Base-by-base conservation (phyloP, 441 rosid genomes). In the Kokia cookei region DNA sequence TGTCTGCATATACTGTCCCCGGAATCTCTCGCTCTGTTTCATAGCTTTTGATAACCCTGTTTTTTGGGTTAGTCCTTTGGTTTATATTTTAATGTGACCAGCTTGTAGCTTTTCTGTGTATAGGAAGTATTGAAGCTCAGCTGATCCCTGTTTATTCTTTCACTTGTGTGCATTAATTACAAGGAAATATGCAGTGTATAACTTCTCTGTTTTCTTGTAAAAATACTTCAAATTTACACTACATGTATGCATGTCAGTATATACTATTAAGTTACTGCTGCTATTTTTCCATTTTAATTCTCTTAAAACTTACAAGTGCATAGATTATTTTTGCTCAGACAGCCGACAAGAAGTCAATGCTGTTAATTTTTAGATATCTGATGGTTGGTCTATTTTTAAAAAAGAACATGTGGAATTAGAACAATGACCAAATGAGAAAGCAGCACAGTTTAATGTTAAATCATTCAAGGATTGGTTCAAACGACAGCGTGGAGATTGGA, bases 111-210 rank as follows among this genome's bases (percentile, higher is more conserved):
- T 90, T 81, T 37, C 42, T 79, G 84, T 84, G 47, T 54, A 81
- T 75, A 81, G 88, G 60, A 81, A 78, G 78, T 60, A 50, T 76
- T 79, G 71, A 83, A 91, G 94, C 94, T 91, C 94, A 91, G 93
- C 89, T 89, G 91, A 84, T 85, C 86, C 88, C 80, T 78, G 78
- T 75, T 73, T 82, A 76, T 78, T 55, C 68, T 71, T 69, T 78
- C 75, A 71, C 79, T 75, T 45, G 4, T 58, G 35, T 75, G 62
- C 27, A 73, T 5, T 37, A 26, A 61, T 71, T 62, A 65, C 79
- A 54, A 64, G 72, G 64, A 17, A 69, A 75, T 65, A 79, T 68
- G 78, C 43, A 71, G 51, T 63, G 71, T 69, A 75, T 77, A 51
- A 22, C 64, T 47, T 55, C 66, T 32, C 60, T 69, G 61, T 69